phyloP scores from a whole-genome alignment of 768 basidiomycete genomes.

The Tricholoma furcatifolium region DNA sequence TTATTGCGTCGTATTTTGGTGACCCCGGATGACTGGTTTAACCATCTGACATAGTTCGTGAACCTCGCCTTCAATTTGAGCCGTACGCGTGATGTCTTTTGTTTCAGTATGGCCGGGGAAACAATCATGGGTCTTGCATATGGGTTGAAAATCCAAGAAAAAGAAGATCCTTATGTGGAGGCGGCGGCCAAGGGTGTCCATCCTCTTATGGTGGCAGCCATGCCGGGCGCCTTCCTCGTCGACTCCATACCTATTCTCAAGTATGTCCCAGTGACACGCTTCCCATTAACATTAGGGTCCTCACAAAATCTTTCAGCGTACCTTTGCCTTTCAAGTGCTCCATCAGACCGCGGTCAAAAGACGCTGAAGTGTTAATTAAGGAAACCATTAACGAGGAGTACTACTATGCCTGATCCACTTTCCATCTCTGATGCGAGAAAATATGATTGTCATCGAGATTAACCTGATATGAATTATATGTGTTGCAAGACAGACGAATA shows the following conservation, averaged over 20 bases:
- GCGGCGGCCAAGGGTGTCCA: conserved; percentile 28
- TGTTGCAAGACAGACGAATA: no score
- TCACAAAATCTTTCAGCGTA: no score
- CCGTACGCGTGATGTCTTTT: neutral
- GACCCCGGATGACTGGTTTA: conserved; percentile 15
- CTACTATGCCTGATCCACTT: no score
- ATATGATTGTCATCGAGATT: no score
- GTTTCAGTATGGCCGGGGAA: conserved; percentile 19
- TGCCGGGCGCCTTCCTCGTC: conserved; percentile 30
- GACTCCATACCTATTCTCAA: conserved; percentile 29
- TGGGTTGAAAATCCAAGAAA: conserved; percentile 28
- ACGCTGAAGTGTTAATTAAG: no score
- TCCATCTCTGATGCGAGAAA: no score
- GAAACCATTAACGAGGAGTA: no score
- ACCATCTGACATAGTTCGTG: conserved; percentile 10
- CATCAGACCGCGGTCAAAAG: no score
- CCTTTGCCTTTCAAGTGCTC: no score
- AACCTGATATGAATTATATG: no score
- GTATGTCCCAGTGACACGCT: conserved; percentile 35
- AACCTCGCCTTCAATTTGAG: neutral
- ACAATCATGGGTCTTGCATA: conserved; percentile 33
- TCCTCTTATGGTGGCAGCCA: conserved; percentile 23
- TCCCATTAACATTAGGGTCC: no score
- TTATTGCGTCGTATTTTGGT: conserved; percentile 21
- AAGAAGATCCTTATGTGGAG: conserved; percentile 34